A percentile compares a stretch with the other conserved stretches of the same genome.
Conservation (phyloP, 2,329 filamentous ascomycete species). For the Claviceps paspali region DNA sequence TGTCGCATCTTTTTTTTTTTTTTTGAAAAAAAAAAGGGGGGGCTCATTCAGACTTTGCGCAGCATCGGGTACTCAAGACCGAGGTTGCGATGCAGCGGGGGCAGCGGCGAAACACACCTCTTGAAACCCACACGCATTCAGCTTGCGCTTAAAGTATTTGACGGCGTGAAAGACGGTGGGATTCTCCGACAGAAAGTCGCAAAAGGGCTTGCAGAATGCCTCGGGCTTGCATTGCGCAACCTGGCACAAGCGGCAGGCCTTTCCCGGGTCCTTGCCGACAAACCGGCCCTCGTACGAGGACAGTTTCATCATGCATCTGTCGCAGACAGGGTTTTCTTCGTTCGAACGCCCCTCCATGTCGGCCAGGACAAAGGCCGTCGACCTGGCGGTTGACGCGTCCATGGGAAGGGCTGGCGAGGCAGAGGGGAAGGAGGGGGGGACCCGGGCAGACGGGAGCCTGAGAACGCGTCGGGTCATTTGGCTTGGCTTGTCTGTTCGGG, state of each 20-base stretch:
- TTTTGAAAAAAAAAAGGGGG: too few relatives aligned
- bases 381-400: constrained; percentile 5
- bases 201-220: constrained; percentile 69
- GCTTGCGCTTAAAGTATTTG: constrained; percentile 57
- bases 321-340: constrained; percentile 22
- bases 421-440: constrained; percentile 13
- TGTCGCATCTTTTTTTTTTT: too few relatives aligned
- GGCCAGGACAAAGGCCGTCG: constrained; percentile 32
- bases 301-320: constrained; percentile 23
- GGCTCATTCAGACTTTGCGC: too few relatives aligned
- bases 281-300: constrained; percentile 14
- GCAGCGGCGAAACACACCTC: too few relatives aligned
- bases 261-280: constrained; percentile 15
- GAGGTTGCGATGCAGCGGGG: too few relatives aligned
- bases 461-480: constrained; percentile 31
- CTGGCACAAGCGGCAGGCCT: constrained; percentile 22
- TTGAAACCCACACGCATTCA: constrained; percentile 57
- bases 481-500: too few relatives aligned
- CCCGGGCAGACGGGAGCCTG: constrained; percentile 24
- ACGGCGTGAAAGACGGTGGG: constrained; percentile 91
- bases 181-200: constrained; percentile 74
- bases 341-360: constrained; percentile 23
- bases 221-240: constrained; percentile 33
- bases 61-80: too few relatives aligned
- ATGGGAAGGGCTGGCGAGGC: background rate